phyloP scores from a whole-genome alignment of 1,139 yeast genomes.

The Pichia sp. region DNA sequence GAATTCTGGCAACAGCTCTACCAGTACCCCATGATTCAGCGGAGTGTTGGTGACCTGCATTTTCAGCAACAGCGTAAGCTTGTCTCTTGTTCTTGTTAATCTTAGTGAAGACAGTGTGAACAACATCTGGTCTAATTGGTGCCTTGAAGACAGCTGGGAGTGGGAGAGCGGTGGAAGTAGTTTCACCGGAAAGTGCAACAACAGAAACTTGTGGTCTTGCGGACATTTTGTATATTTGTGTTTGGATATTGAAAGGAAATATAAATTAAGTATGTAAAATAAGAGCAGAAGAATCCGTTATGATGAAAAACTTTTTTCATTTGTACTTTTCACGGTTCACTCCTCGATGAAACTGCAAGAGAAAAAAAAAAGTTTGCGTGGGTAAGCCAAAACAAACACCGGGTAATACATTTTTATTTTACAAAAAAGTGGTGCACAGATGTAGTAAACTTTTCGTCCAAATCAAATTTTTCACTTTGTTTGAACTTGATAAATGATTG shows the following conservation, averaged over 20 bases:
- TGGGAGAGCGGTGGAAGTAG: slow-evolving; percentile 78
- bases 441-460: no score
- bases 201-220: slow-evolving; percentile 95
- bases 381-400: no score
- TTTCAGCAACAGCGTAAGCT: slow-evolving; percentile 98
- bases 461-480: no score
- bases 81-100: slow-evolving; percentile 99
- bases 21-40: slow-evolving; percentile 99
- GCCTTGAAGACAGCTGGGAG: slow-evolving; percentile 99
- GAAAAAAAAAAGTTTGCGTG: no score
- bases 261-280: background rate
- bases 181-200: slow-evolving; percentile 76
- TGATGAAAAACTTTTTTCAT: slow-evolving; percentile 1
- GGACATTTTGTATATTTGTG: slow-evolving; percentile 44
- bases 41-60: slow-evolving; percentile 99
- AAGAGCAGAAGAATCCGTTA: background rate
- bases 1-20: slow-evolving; percentile 99
- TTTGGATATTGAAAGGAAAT: slow-evolving; percentile 1
- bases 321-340: no score
- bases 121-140: slow-evolving; percentile 99
- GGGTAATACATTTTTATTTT: no score
- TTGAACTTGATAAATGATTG: no score
- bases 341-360: no score
- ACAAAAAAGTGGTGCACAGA: no score
- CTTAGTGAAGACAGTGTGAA: slow-evolving; percentile 97